These are phyloP conservation scores for Schizosaccharomyces octosporus DNA, from an alignment of 805 yeast genomes.

Conservation along the genomic window DNA sequence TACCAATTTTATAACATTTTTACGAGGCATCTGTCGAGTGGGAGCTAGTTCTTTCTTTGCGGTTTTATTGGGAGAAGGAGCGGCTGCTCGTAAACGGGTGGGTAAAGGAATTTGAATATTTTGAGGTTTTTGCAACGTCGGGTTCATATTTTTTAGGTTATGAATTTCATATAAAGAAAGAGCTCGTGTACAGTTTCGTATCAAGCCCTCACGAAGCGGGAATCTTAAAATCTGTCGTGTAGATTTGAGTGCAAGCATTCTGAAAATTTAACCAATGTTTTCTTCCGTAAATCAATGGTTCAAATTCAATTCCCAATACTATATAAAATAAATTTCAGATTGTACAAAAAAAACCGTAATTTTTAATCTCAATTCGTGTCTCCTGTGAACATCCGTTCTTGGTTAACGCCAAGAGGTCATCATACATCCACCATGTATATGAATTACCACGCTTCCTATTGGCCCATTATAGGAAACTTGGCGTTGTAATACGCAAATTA, in stretches of 20 bases:
- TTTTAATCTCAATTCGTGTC: background rate
- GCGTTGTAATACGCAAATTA: too few relatives aligned
- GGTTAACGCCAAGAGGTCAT: background rate
- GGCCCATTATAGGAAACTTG: background rate
- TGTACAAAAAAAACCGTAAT: background rate
- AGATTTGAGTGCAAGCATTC: too few relatives aligned
- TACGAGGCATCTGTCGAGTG: background rate
- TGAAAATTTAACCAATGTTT: too few relatives aligned
- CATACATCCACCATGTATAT: background rate
- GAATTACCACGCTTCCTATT: background rate
- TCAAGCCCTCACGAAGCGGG: too few relatives aligned
- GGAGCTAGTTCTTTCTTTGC: background rate
- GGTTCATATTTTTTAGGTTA: background rate
- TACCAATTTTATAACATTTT: background rate
- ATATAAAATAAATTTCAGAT: background rate
- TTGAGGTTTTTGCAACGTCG: too few relatives aligned
- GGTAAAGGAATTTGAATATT: background rate
- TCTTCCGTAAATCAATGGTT: too few relatives aligned
- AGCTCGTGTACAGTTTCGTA: background rate
- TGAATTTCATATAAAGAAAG: background rate
- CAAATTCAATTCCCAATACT: background rate
- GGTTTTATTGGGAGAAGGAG: background rate
- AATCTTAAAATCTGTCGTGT: too few relatives aligned
- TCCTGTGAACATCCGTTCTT: background rate
- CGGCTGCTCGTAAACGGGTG: background rate